Conservation (phyloP, 768 basidiomycete genomes). For the Auriscalpium microsporum region DNA sequence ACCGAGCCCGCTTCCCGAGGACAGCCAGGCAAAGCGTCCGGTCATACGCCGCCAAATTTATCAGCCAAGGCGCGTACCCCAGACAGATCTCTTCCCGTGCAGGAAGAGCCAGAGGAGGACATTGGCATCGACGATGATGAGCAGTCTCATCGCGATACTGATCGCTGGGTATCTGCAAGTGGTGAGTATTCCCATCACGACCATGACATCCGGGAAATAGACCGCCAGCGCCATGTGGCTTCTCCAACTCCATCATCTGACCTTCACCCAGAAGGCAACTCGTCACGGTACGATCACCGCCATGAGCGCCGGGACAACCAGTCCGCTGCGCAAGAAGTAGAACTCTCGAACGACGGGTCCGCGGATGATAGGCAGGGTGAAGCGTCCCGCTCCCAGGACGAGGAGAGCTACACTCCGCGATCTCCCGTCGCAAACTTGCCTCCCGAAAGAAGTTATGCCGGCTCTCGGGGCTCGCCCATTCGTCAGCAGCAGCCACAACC, state of each 20-base stretch:
- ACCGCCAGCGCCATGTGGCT: constrained; percentile 5
- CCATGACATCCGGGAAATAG: constrained; percentile 6
- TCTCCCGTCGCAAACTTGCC: constrained; percentile 12
- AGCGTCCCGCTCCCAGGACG: constrained; percentile 10
- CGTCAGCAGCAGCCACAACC: not conserved
- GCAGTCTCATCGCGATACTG: constrained; percentile 1
- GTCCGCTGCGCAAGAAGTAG: not conserved
- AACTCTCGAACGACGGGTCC: constrained; percentile 1
- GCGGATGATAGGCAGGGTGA: constrained; percentile 2
- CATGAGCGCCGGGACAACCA: constrained; percentile 3
- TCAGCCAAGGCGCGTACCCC: constrained; percentile 13
- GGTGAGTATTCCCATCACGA: constrained; percentile 10
- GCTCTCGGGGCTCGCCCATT: not conserved
- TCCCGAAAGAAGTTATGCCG: constrained; percentile 1
- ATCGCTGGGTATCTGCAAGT: constrained; percentile 7
- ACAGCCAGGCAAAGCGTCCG: not conserved
- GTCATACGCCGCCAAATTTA: constrained; percentile 10
- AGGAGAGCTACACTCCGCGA: constrained; percentile 16
- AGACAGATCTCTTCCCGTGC: constrained; percentile 15
- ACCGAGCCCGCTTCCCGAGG: not conserved
- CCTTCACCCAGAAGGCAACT: constrained; percentile 12
- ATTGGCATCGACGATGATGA: not conserved
- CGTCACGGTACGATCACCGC: constrained; percentile 11
- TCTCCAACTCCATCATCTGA: constrained; percentile 16
- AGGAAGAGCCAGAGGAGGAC: constrained; percentile 15